Percentiles rank a stretch among this genome's conserved stretches.
phyloP scores from a whole-genome alignment of 352 stramenopile genomes.

The Phytophthora idaei region DNA sequence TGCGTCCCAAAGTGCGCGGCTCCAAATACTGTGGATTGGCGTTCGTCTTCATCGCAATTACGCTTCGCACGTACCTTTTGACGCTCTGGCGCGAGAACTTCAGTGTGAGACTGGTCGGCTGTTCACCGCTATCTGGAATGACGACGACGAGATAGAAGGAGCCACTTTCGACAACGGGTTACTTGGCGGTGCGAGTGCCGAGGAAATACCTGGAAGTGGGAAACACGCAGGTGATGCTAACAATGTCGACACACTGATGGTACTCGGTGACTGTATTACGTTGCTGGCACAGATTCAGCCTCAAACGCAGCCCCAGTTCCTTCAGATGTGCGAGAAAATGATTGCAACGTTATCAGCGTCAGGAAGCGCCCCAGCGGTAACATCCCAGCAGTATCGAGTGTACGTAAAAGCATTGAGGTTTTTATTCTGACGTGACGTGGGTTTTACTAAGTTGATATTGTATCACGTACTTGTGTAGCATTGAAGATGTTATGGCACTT shows the following conservation, averaged over 20 bases:
- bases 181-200: slow-evolving; percentile 24
- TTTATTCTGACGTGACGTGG: neutral
- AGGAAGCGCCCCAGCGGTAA: slow-evolving; percentile 16
- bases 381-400: slow-evolving; percentile 36
- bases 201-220: slow-evolving; percentile 19
- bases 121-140: slow-evolving; percentile 25
- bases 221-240: slow-evolving; percentile 22
- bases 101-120: slow-evolving; percentile 39
- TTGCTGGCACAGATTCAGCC: slow-evolving; percentile 38
- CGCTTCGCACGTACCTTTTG: slow-evolving; percentile 37
- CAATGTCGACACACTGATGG: slow-evolving; percentile 40
- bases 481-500: slow-evolving; percentile 30
- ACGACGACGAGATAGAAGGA: slow-evolving; percentile 33
- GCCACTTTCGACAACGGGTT: slow-evolving; percentile 51
- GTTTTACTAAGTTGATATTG: slow-evolving; percentile 4
- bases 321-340: slow-evolving; percentile 42
- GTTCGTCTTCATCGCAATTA: slow-evolving; percentile 47
- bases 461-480: slow-evolving; percentile 12
- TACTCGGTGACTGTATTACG: slow-evolving; percentile 48
- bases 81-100: slow-evolving; percentile 53
- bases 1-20: slow-evolving; percentile 45
- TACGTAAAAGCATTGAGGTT: slow-evolving; percentile 23
- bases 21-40: slow-evolving; percentile 67
- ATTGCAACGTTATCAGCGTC: slow-evolving; percentile 21
- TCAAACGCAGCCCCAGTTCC: slow-evolving; percentile 26